phyloP scores from a whole-genome alignment of 2,329 filamentous ascomycete genomes.

The Phymatotrichopsis omnivora region DNA sequence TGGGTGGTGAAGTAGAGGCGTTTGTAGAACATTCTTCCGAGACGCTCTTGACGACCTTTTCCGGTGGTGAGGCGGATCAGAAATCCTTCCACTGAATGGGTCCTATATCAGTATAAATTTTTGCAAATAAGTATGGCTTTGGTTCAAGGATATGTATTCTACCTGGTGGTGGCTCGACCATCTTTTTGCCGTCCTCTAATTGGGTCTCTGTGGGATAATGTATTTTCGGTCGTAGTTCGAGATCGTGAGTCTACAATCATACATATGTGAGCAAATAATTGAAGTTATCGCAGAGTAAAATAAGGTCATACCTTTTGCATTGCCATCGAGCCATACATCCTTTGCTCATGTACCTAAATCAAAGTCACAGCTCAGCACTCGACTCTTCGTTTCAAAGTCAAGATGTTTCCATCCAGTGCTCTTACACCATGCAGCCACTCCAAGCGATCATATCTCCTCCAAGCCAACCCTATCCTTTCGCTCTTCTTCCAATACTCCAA shows the following conservation, averaged over 20 bases:
- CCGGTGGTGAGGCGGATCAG: slow-evolving; percentile 55
- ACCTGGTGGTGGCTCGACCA: slow-evolving; percentile 49
- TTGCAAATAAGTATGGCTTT: too few relatives aligned
- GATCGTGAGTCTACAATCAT: slow-evolving; percentile 43
- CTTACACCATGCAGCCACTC: slow-evolving; percentile 54
- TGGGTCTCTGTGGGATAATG: slow-evolving; percentile 50
- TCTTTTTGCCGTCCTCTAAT: slow-evolving; percentile 35
- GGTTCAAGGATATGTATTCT: too few relatives aligned
- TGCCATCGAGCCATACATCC: slow-evolving; percentile 59
- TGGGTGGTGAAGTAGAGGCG: slow-evolving; percentile 55
- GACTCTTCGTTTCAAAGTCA: slow-evolving; percentile 3
- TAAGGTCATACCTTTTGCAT: slow-evolving; percentile 45
- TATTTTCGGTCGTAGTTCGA: slow-evolving; percentile 54
- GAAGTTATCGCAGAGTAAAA: background rate
- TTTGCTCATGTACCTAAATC: slow-evolving; percentile 47
- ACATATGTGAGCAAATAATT: background rate
- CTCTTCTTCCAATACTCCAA: slow-evolving; percentile 49
- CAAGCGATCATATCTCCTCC: slow-evolving; percentile 58
- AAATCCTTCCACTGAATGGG: slow-evolving; percentile 59
- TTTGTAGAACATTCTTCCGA: slow-evolving; percentile 53
- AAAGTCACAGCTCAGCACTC: background rate
- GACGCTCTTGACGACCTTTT: slow-evolving; percentile 46
- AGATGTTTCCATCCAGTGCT: background rate
- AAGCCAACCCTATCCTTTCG: slow-evolving; percentile 53
- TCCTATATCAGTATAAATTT: background rate